Base-by-base conservation (phyloP, 768 basidiomycete species). In the Termitomyces sp. region DNA sequence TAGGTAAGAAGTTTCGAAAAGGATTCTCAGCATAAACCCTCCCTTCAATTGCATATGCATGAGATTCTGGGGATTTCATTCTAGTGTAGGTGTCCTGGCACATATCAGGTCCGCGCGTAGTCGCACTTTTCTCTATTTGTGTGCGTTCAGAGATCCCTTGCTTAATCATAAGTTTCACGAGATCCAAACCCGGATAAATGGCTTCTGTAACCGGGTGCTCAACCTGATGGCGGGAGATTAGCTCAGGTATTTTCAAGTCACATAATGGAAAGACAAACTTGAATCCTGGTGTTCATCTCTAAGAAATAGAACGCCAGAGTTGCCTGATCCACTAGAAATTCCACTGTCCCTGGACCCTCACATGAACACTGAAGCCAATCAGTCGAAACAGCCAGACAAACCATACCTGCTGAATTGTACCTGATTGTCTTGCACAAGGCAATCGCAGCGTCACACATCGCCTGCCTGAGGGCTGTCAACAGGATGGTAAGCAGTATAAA, bases 211-310 rank as follows among this genome's bases (percentile, higher is more conserved):
- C 76, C 1, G 84, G 76, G 59, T 90, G 87, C 68, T 89, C 87
- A 18, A 89, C 86, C 77, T 86, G 63, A 9, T n/a, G 42, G 61
- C 18, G 9, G 26, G 18, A 37, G 36, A n/a, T 52, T 2, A 59
- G 18, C 8, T 24, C 1, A 34, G 10, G n/a, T 8, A 26, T n/a
- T 32, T 20, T 22, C 24, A 39, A 18, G 39, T 9, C 6, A 20
- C 13, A 40, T 0, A 20, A 24, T 3, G 30, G 30, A 43, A 2
- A 33, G 9, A 39, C 55, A 32, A 53, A 77, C 83, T 65, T 86
- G 85, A 45, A 87, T 79, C 9, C 86, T 27, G 0, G 85, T 84
- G 60, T 90, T 89, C 82, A 89, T 84, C 68, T 90, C 87, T 13
- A 90, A 74, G 59, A 89, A 90, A 72, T 77, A 88, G 70, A 86